phyloP scores from a whole-genome alignment of 2,329 filamentous ascomycete species.

The Kalmusia sp. region DNA sequence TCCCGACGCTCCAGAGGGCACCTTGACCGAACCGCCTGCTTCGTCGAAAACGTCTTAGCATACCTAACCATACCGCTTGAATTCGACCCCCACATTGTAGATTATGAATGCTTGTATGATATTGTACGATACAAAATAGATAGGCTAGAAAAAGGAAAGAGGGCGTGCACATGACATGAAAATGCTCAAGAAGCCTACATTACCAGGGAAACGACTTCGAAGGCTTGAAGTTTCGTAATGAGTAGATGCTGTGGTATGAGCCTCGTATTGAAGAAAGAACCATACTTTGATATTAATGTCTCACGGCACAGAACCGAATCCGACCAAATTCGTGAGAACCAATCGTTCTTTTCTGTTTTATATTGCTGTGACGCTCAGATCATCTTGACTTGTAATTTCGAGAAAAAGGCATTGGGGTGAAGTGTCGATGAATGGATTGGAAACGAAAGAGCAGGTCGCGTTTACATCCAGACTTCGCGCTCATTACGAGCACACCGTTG shows the following conservation, averaged over 20 bases:
- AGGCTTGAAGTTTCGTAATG: too few relatives aligned
- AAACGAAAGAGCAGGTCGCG: neutral
- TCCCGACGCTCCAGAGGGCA: constrained; percentile 15
- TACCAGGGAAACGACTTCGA: too few relatives aligned
- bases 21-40: constrained; percentile 17
- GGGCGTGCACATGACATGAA: too few relatives aligned
- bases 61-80: neutral
- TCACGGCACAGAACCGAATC: too few relatives aligned
- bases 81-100: neutral
- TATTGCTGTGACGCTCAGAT: too few relatives aligned
- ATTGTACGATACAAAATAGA: neutral
- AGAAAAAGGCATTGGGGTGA: neutral
- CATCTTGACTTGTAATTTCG: constrained; percentile 17
- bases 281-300: too few relatives aligned
- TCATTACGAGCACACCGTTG: neutral
- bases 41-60: neutral
- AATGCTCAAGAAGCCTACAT: too few relatives aligned
- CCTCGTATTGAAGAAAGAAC: too few relatives aligned
- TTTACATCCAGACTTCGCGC: neutral
- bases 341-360: too few relatives aligned
- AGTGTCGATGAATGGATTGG: neutral
- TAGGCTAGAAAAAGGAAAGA: too few relatives aligned
- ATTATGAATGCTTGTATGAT: constrained; percentile 2
- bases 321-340: too few relatives aligned
- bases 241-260: too few relatives aligned